Percentiles rank a stretch among this genome's conserved stretches.
These are phyloP conservation scores for Zygosaccharomyces pseudobailii DNA, from an alignment of 1,139 yeast species.

Conservation along the genomic window DNA sequence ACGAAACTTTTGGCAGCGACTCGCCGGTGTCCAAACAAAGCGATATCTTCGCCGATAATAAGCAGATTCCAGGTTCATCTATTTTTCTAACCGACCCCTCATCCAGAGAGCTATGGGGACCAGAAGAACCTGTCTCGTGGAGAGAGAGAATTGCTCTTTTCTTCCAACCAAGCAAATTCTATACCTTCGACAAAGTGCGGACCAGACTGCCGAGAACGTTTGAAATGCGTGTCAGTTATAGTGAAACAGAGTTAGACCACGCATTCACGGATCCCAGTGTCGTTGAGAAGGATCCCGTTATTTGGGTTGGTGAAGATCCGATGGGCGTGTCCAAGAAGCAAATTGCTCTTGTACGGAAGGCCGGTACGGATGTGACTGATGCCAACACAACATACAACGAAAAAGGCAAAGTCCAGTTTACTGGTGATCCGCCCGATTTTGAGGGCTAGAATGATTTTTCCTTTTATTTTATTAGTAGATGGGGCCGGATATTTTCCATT, in stretches of 20 bases:
- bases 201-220: constrained; percentile 35
- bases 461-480: neutral
- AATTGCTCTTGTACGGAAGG: constrained; percentile 51
- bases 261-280: constrained; percentile 68
- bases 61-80: neutral
- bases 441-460: constrained; percentile 17
- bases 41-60: neutral
- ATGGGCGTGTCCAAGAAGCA: constrained; percentile 64
- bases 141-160: constrained; percentile 30
- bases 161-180: constrained; percentile 36
- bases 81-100: neutral
- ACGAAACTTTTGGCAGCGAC: neutral
- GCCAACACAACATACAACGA: constrained; percentile 53
- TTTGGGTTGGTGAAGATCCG: constrained; percentile 68
- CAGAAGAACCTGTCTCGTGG: constrained; percentile 5
- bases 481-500: too few relatives aligned
- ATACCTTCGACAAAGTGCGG: constrained; percentile 34
- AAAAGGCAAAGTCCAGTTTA: constrained; percentile 48
- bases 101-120: neutral
- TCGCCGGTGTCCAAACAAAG: neutral
- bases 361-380: constrained; percentile 52
- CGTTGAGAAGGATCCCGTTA: constrained; percentile 53
- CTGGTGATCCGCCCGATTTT: constrained; percentile 59
- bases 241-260: constrained; percentile 34
- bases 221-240: constrained; percentile 36